Evolutionary conservation across 108 stramenopile genomes (phyloP).

Genomic region (Stephanodiscus triporus): DNA sequence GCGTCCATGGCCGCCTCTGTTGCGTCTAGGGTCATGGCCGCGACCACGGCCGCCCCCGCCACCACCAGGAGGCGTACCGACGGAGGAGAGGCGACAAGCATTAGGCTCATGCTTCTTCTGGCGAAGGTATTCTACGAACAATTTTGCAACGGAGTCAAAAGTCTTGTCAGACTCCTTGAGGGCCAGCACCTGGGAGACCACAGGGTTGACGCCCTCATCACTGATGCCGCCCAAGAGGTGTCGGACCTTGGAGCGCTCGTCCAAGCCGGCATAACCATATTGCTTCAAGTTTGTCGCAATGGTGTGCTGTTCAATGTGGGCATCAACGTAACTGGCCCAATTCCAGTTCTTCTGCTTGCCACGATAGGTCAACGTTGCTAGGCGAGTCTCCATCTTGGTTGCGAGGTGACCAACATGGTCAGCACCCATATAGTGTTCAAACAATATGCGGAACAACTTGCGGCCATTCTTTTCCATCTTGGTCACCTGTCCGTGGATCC

Average conservation of each 20-base stretch:
- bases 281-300: constrained; percentile 4
- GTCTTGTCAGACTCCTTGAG: too few species aligned
- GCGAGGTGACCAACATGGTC: background rate
- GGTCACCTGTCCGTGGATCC: background rate
- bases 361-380: background rate
- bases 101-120: too few species aligned
- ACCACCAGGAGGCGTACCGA: too few species aligned
- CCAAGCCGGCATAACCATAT: constrained; percentile 16
- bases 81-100: too few species aligned
- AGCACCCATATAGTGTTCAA: background rate
- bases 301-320: constrained; percentile 4
- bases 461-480: background rate
- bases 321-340: background rate
- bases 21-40: too few species aligned
- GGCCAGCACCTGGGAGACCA: too few species aligned
- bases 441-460: background rate
- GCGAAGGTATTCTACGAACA: too few species aligned
- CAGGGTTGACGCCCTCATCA: too few species aligned
- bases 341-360: background rate
- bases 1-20: too few species aligned
- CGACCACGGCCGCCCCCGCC: too few species aligned
- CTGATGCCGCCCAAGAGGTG: constrained; percentile 8
- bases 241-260: constrained; percentile 5
- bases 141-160: too few species aligned
- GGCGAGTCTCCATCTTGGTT: background rate